Percentiles rank a stretch among this genome's conserved stretches.
Evolutionary conservation across 257 asterid genomes (phyloP).

Genomic region (Haberlea rhodopensis): DNA sequence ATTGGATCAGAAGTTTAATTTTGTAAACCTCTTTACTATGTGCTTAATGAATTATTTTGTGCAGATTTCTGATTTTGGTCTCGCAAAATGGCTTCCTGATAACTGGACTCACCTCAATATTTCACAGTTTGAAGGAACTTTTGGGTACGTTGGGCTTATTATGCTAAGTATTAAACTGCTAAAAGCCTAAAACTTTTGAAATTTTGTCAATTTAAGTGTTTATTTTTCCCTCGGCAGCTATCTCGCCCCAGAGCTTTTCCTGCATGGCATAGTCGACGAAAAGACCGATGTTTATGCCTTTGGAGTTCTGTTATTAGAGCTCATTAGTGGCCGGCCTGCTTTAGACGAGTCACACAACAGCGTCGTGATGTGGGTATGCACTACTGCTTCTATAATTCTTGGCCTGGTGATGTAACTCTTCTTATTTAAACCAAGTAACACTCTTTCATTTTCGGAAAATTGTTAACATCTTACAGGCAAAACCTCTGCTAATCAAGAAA

Average conservation of each 20-base stretch:
- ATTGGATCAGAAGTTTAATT: background rate
- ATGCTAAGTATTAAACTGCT: background rate
- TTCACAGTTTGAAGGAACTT: slow-evolving; percentile 91
- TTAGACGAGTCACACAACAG: slow-evolving; percentile 70
- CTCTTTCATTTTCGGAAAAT: background rate
- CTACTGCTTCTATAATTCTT: slow-evolving; percentile 7
- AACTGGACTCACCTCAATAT: slow-evolving; percentile 90
- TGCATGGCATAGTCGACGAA: slow-evolving; percentile 91
- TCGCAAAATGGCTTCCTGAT: slow-evolving; percentile 98
- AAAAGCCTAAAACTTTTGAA: background rate
- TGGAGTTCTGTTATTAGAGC: slow-evolving; percentile 80
- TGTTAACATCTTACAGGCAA: slow-evolving; percentile 56
- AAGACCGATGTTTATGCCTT: slow-evolving; percentile 93
- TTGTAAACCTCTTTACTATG: slow-evolving; percentile 4
- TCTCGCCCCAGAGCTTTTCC: slow-evolving; percentile 94
- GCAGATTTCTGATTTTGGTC: slow-evolving; percentile 96
- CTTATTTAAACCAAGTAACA: background rate
- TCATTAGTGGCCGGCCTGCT: slow-evolving; percentile 89
- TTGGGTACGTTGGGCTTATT: slow-evolving; percentile 50
- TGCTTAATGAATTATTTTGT: slow-evolving; percentile 25
- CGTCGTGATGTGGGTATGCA: slow-evolving; percentile 93
- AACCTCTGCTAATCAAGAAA: slow-evolving; percentile 58
- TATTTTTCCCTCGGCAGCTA: slow-evolving; percentile 59
- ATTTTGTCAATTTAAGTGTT: background rate
- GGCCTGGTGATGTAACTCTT: background rate